Evolutionary conservation across 345 rosid species (phyloP).

Genomic region (Brassica carinata): DNA sequence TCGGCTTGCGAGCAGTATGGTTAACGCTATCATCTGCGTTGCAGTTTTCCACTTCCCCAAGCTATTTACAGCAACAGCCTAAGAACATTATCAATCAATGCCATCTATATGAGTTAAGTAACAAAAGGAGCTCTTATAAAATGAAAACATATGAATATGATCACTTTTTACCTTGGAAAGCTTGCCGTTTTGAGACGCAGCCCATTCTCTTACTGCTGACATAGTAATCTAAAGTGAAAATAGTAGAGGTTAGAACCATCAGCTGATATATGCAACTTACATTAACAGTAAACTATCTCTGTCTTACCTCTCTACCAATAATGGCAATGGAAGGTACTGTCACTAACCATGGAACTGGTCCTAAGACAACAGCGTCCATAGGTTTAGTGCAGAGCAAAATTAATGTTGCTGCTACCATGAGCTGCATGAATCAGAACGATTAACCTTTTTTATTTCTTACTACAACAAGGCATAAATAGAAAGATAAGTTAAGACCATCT

Average conservation of each 20-base stretch:
- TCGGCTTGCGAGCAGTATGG: slow-evolving; percentile 82
- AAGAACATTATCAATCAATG: slow-evolving; percentile 19
- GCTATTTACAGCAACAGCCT: slow-evolving; percentile 99
- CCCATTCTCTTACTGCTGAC: slow-evolving; percentile 99
- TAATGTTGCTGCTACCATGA: slow-evolving; percentile 97
- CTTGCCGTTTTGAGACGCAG: slow-evolving; percentile 86
- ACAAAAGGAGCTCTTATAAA: not conserved
- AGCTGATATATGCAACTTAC: not conserved
- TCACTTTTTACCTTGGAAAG: slow-evolving; percentile 69
- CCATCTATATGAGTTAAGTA: not conserved
- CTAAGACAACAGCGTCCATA: slow-evolving; percentile 54
- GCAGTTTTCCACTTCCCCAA: slow-evolving; percentile 99
- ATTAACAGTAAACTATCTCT: not conserved
- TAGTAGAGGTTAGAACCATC: slow-evolving; percentile 1
- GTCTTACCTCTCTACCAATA: slow-evolving; percentile 90
- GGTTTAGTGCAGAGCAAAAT: slow-evolving; percentile 85
- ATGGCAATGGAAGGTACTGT: slow-evolving; percentile 88
- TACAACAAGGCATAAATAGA: no score
- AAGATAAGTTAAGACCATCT: no score
- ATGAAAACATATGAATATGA: not conserved
- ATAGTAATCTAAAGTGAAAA: slow-evolving; percentile 75
- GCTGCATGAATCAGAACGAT: slow-evolving; percentile 45
- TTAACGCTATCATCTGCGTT: slow-evolving; percentile 89
- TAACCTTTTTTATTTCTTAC: no score
- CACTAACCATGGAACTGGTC: slow-evolving; percentile 76